Base-by-base conservation (phyloP, 805 yeast genomes). In the Wickerhamiella occidentalis region DNA sequence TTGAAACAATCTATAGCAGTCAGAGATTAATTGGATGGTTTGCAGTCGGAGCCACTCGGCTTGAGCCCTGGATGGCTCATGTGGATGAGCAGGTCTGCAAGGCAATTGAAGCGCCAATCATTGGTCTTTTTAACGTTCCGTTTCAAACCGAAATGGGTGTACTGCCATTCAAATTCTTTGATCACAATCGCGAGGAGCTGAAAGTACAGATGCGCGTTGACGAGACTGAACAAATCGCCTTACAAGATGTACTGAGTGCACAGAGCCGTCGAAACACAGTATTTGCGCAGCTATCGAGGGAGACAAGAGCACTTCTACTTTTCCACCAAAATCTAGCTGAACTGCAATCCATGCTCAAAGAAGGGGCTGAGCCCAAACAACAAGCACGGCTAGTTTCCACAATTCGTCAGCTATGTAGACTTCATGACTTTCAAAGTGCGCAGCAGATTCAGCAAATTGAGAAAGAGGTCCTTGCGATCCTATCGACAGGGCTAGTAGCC, bases 21-120 rank as follows among this genome's bases (percentile, higher is more conserved):
- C 57, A 61, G 22, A 63, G 64, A 6, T 51, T 64, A 12, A 48
- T 65, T 11, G 69, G 69, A 6, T 61, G 65, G 66, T 66, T 61
- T 48, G 51, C 55, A 22, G 54, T 63, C 2, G 56, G 43, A 9
- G 33, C n/a, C 17, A 12, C 21, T 45, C 17, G n/a, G 15, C 30
- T 46, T 19, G 49, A 47, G 26, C 48, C 44, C 33, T 48, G 54
- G 54, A 48, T 44, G 46, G 7, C 36, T 49, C 17, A 29, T 9
- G 37, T 60, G 17, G 56, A 56, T 30, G 42, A 51, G 21, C 57
- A 53, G 33, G 19, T 61, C 22, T 26, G 44, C 26, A 43, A 50
- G 35, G 43, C 50, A 15, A 52, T 52, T 19, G 61, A 54, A 25
- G 35, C 54, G 13, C 51, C 57, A 0, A 30, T 57, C 11, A 40